Evolutionary conservation across 1,284 basidiomycete genomes (phyloP).

Genomic region (Schizophyllum commune): DNA sequence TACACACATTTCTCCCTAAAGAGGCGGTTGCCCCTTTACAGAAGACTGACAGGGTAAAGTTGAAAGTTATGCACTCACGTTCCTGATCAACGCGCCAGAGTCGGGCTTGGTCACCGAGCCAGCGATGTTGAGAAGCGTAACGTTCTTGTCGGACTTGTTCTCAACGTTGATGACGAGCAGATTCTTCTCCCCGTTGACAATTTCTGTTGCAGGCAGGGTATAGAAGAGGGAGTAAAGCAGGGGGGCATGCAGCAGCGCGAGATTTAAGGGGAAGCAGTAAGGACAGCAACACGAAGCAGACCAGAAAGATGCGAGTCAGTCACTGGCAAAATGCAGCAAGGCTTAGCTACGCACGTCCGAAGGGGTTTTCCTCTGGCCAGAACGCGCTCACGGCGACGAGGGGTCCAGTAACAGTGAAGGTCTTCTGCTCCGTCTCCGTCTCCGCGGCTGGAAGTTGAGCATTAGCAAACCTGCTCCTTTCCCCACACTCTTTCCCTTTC

Average conservation of each 20-base stretch:
- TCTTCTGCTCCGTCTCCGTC: background rate
- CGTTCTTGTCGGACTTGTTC: conserved; percentile 71
- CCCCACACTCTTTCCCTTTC: too few relatives aligned
- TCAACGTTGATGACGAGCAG: conserved; percentile 58
- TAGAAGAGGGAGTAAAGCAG: conserved; percentile 12
- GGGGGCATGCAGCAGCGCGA: too few relatives aligned
- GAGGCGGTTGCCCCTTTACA: too few relatives aligned
- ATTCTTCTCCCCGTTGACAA: conserved; percentile 85
- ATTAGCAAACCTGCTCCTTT: background rate
- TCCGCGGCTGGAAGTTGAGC: background rate
- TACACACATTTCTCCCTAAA: too few relatives aligned
- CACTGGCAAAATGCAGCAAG: too few relatives aligned
- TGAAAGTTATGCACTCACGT: conserved; percentile 41
- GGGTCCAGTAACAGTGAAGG: conserved; percentile 1
- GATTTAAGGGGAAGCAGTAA: too few relatives aligned
- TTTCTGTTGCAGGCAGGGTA: conserved; percentile 47
- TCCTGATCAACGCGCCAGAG: conserved; percentile 62
- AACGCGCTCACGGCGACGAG: conserved; percentile 51
- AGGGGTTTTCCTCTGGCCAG: conserved; percentile 74
- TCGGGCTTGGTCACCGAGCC: conserved; percentile 70
- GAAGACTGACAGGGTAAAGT: background rate
- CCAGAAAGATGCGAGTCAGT: background rate
- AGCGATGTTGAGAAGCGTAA: conserved; percentile 63
- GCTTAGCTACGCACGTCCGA: conserved; percentile 59
- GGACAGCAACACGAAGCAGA: too few relatives aligned